Percentiles rank a stretch among this genome's conserved stretches.
Conservation (phyloP, 2,329 filamentous ascomycete genomes). For the Drechslera avenae region DNA sequence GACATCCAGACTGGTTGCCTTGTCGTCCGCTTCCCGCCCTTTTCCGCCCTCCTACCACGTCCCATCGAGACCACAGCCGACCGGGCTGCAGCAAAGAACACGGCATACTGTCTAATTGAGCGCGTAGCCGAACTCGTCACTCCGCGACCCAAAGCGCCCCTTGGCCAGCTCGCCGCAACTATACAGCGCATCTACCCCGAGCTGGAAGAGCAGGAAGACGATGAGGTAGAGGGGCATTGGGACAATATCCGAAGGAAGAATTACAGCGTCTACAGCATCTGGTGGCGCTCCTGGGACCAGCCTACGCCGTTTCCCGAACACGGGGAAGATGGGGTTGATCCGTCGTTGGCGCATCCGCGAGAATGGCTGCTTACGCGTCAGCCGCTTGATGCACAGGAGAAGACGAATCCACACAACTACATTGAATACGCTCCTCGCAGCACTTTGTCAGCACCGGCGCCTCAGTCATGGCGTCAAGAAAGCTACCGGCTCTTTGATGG, state of each 20-base stretch:
- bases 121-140: slow-evolving; percentile 57
- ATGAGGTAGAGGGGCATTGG: background rate
- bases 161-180: slow-evolving; percentile 52
- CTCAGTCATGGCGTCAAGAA: background rate
- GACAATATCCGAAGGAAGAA: slow-evolving; percentile 12
- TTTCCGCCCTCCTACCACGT: slow-evolving; percentile 22
- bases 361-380: slow-evolving; percentile 40
- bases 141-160: slow-evolving; percentile 52
- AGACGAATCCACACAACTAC: background rate
- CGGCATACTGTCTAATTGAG: slow-evolving; percentile 54
- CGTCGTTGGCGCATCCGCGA: slow-evolving; percentile 7
- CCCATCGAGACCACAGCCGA: slow-evolving; percentile 24
- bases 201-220: slow-evolving; percentile 14
- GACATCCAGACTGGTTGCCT: slow-evolving; percentile 46
- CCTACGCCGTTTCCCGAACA: slow-evolving; percentile 19
- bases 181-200: slow-evolving; percentile 51
- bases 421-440: slow-evolving; percentile 17
- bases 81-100: slow-evolving; percentile 28
- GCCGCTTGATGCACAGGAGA: slow-evolving; percentile 17
- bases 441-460: background rate
- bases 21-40: slow-evolving; percentile 37
- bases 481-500: slow-evolving; percentile 59
- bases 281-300: slow-evolving; percentile 30
- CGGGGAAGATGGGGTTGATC: slow-evolving; percentile 3
- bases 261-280: slow-evolving; percentile 29